These are phyloP conservation scores for Coemansia reversa DNA, from an alignment of 192 early-diverging fungal species.

Conservation along the genomic window DNA sequence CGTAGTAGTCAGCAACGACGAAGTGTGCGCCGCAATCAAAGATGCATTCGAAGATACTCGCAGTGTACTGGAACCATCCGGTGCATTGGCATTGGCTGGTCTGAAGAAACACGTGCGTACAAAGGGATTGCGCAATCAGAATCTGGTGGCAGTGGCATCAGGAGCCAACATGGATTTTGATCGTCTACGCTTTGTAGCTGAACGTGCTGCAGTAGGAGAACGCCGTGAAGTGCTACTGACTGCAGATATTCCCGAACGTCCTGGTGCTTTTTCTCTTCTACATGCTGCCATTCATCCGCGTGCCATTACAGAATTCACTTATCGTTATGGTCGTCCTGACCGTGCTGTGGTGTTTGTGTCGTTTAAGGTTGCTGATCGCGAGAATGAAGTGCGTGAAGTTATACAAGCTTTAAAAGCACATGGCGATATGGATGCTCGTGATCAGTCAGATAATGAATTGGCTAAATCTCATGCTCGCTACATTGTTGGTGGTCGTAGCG, in stretches of 20 bases:
- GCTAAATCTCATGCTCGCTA: constrained; percentile 97
- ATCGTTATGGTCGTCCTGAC: constrained; percentile 71
- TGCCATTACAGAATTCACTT: constrained; percentile 87
- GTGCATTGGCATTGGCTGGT: constrained; percentile 85
- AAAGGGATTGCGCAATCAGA: constrained; percentile 56
- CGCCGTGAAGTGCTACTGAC: constrained; percentile 85
- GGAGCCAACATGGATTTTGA: constrained; percentile 99
- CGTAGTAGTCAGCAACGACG: constrained; percentile 89
- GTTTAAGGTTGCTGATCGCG: constrained; percentile 74
- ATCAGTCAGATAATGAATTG: constrained; percentile 90
- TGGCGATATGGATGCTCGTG: constrained; percentile 68
- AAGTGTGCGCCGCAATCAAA: constrained; percentile 92
- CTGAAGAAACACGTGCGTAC: constrained; percentile 74
- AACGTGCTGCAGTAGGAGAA: constrained; percentile 95
- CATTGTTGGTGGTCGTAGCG: constrained; percentile 82
- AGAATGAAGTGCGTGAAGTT: constrained; percentile 68
- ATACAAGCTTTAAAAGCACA: constrained; percentile 58
- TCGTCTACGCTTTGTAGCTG: constrained; percentile 94
- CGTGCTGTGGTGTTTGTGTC: constrained; percentile 88
- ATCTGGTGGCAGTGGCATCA: constrained; percentile 76
- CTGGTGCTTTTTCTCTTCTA: constrained; percentile 80
- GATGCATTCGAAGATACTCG: constrained; percentile 91
- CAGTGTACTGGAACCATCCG: constrained; percentile 95
- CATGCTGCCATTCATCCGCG: constrained; percentile 82
- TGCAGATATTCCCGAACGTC: constrained; percentile 89